Base-by-base conservation (phyloP, 208 protist species). In the Acanthamoeba sp. region DNA sequence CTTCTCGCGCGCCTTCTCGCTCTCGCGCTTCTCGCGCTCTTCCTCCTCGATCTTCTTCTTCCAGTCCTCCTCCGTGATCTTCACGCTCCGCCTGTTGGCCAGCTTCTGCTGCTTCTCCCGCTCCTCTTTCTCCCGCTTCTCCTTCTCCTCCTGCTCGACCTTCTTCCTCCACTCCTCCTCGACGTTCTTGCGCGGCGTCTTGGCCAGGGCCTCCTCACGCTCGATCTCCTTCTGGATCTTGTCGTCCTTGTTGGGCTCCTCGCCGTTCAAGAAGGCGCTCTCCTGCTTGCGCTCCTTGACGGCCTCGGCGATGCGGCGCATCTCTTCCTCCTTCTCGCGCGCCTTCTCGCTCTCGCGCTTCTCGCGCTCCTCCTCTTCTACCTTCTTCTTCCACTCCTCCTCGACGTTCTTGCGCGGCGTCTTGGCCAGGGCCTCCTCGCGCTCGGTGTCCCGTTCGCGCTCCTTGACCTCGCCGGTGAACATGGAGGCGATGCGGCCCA, bases 201-300 rank as follows among this genome's bases (percentile, higher is more conserved):
- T 38, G 32, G 20, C n/a, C 9, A 69, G 29, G 0, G 59, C 59
- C 71, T 80, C 71, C 71, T 80, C 71, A 32, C 38, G 38, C 76
- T 84, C 76, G 42, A 84, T 84, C 42, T 84, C 76, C 38, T 32
- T 20, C 76, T 84, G 76, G 42, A 84, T 84, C 18, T 7, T 4
- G 24, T 55, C 40, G 42, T 84, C 40, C 38, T 84, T 45, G 62
- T 5, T 40, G 18, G 14, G 24, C 24, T 84, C 76, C 24, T n/a
- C 40, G 24, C 38, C 24, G 40, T 52, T 84, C 29, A 84, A 40
- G 76, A 84, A 84, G 20, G 42, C 76, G 42, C 76, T 84, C 76
- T 84, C 76, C 42, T 84, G 76, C 76, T 84, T 84, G 76, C 76
- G 76, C 42, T 84, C 76, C 76, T 84, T 84, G 76, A 84, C 76